phyloP scores from a whole-genome alignment of 2,329 filamentous ascomycete genomes.

The Stachybotrys elegans region DNA sequence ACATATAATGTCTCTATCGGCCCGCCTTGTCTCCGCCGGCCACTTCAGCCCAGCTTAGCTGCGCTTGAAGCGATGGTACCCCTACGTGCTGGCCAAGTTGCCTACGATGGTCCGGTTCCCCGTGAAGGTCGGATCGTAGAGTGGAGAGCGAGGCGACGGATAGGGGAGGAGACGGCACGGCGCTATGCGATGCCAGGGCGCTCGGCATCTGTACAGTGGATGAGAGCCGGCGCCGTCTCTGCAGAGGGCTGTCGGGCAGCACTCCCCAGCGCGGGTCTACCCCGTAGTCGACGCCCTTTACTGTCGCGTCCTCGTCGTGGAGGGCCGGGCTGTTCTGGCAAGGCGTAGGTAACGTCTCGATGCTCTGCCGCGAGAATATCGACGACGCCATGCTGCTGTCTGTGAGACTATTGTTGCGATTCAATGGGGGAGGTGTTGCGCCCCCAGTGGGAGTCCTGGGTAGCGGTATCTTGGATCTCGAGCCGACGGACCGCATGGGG shows the following conservation, averaged over 20 bases:
- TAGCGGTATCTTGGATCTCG: conserved; percentile 33
- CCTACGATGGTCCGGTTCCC: conserved; percentile 11
- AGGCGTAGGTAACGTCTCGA: conserved; percentile 27
- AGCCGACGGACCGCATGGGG: conserved; percentile 27
- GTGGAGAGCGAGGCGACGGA: conserved; percentile 6
- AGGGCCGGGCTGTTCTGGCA: conserved; percentile 23
- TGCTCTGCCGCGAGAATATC: conserved; percentile 31
- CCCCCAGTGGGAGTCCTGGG: conserved; percentile 31
- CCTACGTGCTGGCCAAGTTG: conserved; percentile 9
- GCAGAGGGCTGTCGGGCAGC: neutral
- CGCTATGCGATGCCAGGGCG: too few relatives aligned
- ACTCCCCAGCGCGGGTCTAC: conserved; percentile 7
- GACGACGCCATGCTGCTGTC: conserved; percentile 40
- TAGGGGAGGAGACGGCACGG: too few relatives aligned
- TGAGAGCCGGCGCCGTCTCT: too few relatives aligned
- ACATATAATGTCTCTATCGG: too few relatives aligned
- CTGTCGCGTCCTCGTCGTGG: conserved; percentile 10
- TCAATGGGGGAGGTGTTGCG: conserved; percentile 27
- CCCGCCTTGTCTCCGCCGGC: conserved; percentile 19
- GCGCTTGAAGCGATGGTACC: conserved; percentile 27
- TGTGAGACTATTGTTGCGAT: conserved; percentile 31
- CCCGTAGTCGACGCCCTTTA: conserved; percentile 11
- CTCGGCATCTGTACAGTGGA: too few relatives aligned
- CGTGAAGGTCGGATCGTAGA: conserved; percentile 12
- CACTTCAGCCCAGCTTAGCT: conserved; percentile 37